phyloP scores from a whole-genome alignment of 495 filamentous ascomycete genomes.

The Melanomma pulvis-pyrius region DNA sequence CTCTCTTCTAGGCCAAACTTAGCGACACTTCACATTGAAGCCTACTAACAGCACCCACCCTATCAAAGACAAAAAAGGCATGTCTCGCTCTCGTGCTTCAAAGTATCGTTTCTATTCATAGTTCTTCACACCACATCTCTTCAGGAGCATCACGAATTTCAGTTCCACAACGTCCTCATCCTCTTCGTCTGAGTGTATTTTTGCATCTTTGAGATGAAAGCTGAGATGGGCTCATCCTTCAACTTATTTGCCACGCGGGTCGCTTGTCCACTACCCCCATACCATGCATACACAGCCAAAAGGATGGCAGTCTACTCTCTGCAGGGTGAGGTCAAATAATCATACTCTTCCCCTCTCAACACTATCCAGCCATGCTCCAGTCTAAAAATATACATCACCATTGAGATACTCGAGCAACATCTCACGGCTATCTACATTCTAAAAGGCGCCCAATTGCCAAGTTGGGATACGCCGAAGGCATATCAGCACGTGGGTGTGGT shows the following conservation, averaged over 20 bases:
- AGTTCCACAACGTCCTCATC: not conserved
- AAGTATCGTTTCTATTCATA: not conserved
- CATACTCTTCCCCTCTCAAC: not conserved
- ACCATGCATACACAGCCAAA: not conserved
- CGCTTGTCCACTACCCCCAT: not conserved
- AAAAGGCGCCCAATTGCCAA: not conserved
- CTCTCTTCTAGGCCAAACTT: no score
- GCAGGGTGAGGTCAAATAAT: not conserved
- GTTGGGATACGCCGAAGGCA: not conserved
- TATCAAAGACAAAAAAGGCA: not conserved
- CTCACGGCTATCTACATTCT: not conserved
- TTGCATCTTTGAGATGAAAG: not conserved
- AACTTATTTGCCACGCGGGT: not conserved
- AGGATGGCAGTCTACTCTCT: not conserved
- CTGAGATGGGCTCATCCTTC: not conserved
- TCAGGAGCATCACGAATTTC: not conserved
- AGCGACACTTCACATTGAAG: no score
- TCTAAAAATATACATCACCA: constrained; percentile 6
- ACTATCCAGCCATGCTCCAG: not conserved
- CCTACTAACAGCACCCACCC: no score
- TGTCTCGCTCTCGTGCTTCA: not conserved
- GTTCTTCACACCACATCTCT: not conserved
- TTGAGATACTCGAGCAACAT: not conserved
- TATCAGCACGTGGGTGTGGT: constrained; percentile 3
- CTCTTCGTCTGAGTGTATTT: not conserved